These are phyloP conservation scores for Anthracocystis panici-leucophaei DNA, from an alignment of 1,284 basidiomycete genomes.

Conservation along the genomic window DNA sequence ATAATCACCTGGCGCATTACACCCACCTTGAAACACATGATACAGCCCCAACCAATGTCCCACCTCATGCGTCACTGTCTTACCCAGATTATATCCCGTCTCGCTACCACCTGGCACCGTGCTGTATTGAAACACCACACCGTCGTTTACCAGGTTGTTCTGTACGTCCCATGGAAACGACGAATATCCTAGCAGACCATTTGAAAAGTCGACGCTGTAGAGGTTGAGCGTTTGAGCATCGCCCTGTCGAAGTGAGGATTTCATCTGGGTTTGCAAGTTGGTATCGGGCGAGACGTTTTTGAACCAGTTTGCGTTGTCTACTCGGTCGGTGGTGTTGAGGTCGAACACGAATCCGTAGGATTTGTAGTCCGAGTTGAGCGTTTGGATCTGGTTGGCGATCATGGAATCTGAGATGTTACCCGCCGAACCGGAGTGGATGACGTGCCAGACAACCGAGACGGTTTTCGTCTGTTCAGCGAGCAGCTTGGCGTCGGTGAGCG, in stretches of 20 bases:
- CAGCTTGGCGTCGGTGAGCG: slow-evolving; percentile 33
- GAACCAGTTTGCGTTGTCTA: slow-evolving; percentile 74
- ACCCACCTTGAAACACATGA: slow-evolving; percentile 77
- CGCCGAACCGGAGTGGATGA: slow-evolving; percentile 35
- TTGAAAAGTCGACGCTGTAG: slow-evolving; percentile 71
- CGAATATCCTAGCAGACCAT: slow-evolving; percentile 69
- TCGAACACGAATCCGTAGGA: slow-evolving; percentile 72
- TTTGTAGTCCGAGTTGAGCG: slow-evolving; percentile 73
- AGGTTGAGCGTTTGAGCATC: slow-evolving; percentile 73
- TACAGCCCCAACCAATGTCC: slow-evolving; percentile 72
- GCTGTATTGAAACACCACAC: slow-evolving; percentile 43
- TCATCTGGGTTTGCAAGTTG: slow-evolving; percentile 73
- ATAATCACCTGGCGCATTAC: slow-evolving; percentile 72
- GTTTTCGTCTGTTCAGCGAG: slow-evolving; percentile 37
- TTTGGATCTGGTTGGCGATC: slow-evolving; percentile 71
- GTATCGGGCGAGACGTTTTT: slow-evolving; percentile 71
- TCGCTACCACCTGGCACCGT: slow-evolving; percentile 74
- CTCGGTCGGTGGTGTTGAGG: slow-evolving; percentile 71
- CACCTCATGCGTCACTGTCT: slow-evolving; percentile 75
- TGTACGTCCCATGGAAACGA: slow-evolving; percentile 71
- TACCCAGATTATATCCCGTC: slow-evolving; percentile 73
- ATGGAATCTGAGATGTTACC: slow-evolving; percentile 32
- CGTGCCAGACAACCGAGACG: slow-evolving; percentile 49
- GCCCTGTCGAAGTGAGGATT: slow-evolving; percentile 72
- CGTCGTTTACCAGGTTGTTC: slow-evolving; percentile 20